Evolutionary conservation across 257 asterid species (phyloP).

Genomic region (Sherardia arvensis): DNA sequence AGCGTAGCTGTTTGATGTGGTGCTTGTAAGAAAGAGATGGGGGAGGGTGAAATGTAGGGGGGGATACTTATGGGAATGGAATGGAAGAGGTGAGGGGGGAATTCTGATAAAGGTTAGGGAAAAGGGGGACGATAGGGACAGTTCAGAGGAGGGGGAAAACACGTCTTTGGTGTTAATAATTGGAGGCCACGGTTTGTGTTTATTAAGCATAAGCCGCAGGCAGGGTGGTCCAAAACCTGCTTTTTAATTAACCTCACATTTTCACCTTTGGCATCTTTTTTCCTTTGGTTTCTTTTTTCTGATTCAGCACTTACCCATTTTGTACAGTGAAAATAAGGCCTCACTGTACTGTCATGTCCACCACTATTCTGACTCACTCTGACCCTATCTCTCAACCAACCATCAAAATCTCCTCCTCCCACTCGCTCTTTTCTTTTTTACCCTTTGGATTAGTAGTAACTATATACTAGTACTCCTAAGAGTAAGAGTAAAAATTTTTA

Average conservation of each 20-base stretch:
- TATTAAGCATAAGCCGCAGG: no score
- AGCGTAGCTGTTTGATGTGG: background rate
- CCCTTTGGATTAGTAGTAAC: no score
- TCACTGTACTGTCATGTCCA: constrained; percentile 55
- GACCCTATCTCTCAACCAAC: background rate
- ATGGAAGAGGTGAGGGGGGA: background rate
- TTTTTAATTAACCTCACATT: constrained; percentile 1
- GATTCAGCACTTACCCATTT: background rate
- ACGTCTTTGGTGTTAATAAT: constrained; percentile 10
- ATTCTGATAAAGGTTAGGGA: background rate
- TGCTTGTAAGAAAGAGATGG: background rate
- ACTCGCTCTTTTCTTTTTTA: background rate
- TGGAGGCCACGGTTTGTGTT: constrained; percentile 10
- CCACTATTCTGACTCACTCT: constrained; percentile 40
- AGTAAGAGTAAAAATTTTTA: no score
- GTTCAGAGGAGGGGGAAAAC: constrained; percentile 2
- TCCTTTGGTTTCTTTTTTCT: background rate
- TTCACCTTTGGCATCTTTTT: constrained; percentile 36
- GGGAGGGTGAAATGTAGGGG: constrained; percentile 4
- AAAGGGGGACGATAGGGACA: constrained; percentile 14
- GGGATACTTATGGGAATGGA: background rate
- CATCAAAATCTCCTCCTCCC: background rate
- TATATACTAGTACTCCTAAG: no score
- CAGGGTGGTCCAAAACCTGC: background rate
- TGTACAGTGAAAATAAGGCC: background rate